Conservation (phyloP, 306 rosid species). For the Fragaria iinumae region DNA sequence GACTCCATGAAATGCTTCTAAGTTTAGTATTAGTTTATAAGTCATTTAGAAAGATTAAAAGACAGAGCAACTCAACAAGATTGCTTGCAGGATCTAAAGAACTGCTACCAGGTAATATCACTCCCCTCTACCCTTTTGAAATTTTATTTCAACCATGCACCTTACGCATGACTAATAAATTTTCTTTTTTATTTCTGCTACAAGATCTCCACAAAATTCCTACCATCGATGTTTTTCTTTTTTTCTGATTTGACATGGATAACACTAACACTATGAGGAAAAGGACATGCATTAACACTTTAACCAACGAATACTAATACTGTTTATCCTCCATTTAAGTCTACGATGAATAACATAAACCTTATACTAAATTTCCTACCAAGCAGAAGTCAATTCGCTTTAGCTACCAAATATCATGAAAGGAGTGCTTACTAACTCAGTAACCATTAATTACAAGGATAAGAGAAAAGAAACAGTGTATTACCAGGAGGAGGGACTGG, state of each 20-base stretch:
- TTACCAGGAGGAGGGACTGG: constrained; percentile 88
- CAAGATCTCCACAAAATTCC: neutral
- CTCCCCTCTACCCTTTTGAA: neutral
- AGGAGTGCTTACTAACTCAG: neutral
- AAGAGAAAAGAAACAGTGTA: constrained; percentile 5
- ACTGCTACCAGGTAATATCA: neutral
- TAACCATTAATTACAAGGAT: neutral
- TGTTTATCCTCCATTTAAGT: neutral
- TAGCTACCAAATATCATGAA: neutral
- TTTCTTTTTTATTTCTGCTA: neutral
- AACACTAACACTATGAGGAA: neutral
- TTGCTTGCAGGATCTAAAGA: neutral
- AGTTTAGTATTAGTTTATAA: neutral
- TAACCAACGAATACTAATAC: neutral
- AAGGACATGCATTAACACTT: neutral
- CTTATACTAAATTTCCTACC: neutral
- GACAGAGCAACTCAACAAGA: neutral
- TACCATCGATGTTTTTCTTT: neutral
- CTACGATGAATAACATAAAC: neutral
- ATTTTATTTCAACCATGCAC: neutral
- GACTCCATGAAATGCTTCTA: neutral
- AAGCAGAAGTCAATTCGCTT: neutral
- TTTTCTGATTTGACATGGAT: neutral
- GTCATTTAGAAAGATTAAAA: neutral
- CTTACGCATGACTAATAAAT: neutral